These are phyloP conservation scores for Mortierella polycephala DNA, from an alignment of 371 early-diverging fungal genomes.

Conservation along the genomic window DNA sequence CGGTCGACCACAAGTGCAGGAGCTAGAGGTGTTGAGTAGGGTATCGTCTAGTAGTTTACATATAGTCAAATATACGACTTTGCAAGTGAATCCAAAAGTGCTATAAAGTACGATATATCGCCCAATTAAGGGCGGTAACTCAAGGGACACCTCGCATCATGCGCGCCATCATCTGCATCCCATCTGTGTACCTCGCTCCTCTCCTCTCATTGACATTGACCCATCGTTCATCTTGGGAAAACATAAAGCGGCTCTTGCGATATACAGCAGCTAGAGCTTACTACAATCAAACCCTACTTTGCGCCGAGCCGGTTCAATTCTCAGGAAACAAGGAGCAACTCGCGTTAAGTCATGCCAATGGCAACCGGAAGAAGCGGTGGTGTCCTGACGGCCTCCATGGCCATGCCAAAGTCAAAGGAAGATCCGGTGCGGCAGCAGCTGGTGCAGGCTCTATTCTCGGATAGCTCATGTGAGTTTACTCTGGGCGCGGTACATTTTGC, in stretches of 20 bases:
- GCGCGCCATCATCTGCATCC: neutral
- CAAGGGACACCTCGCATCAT: neutral
- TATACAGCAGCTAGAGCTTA: neutral
- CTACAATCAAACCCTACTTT: no score
- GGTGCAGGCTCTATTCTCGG: conserved; percentile 45
- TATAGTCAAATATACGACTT: neutral
- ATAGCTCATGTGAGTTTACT: conserved; percentile 37
- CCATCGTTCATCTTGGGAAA: neutral
- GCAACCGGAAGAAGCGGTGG: conserved; percentile 24
- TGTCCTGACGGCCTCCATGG: conserved; percentile 21
- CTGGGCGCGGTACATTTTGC: neutral
- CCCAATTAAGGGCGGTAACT: no score
- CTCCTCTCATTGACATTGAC: neutral
- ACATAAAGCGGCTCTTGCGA: neutral
- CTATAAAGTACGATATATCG: no score
- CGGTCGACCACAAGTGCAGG: neutral
- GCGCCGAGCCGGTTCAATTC: neutral
- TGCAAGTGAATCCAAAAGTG: no score
- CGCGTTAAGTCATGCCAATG: conserved; percentile 5
- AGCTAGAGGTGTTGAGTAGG: neutral
- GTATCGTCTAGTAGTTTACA: neutral
- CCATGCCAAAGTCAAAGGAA: conserved; percentile 34
- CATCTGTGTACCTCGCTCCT: neutral
- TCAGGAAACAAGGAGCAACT: neutral
- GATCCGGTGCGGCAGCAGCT: conserved; percentile 54